Conservation (phyloP, 2,329 filamentous ascomycete species). For the Cryoendolithus antarcticus region DNA sequence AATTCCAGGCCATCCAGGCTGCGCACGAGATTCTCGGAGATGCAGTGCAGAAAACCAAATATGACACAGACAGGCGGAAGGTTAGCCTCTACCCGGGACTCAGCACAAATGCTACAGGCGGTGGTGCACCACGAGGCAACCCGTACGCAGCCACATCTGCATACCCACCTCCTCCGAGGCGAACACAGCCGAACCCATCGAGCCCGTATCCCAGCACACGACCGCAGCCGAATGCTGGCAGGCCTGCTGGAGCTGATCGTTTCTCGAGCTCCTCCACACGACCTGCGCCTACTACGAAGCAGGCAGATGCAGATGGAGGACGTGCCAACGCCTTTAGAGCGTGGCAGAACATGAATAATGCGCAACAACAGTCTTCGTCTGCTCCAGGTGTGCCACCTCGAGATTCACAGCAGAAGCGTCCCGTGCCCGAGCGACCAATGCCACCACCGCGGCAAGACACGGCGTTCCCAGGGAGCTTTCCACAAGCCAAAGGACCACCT, state of each 20-base stretch:
- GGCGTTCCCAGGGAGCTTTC: slow-evolving; percentile 23
- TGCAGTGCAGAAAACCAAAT: slow-evolving; percentile 44
- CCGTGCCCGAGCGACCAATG: slow-evolving; percentile 9
- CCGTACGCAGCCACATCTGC: slow-evolving; percentile 28
- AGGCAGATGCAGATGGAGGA: slow-evolving; percentile 27
- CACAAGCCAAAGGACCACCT: slow-evolving; percentile 21
- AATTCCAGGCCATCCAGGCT: slow-evolving; percentile 77
- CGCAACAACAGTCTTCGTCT: slow-evolving; percentile 12
- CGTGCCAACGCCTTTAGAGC: slow-evolving; percentile 34
- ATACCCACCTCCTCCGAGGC: slow-evolving; percentile 32
- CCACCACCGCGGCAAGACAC: slow-evolving; percentile 22
- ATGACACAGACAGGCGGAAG: slow-evolving; percentile 49
- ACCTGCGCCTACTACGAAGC: slow-evolving; percentile 11
- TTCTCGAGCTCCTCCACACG: slow-evolving; percentile 30
- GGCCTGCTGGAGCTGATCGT: slow-evolving; percentile 31
- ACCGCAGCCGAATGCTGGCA: slow-evolving; percentile 20
- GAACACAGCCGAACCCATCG: slow-evolving; percentile 23
- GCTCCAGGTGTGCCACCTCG: no score
- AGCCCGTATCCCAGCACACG: slow-evolving; percentile 13
- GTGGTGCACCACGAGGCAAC: slow-evolving; percentile 25
- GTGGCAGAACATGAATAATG: slow-evolving; percentile 38
- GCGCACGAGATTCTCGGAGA: slow-evolving; percentile 68
- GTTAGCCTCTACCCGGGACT: slow-evolving; percentile 26
- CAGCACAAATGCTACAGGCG: slow-evolving; percentile 8
- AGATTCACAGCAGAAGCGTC: not conserved